Conservation (phyloP, 352 stramenopile genomes). For the Pythium dissotocum region DNA sequence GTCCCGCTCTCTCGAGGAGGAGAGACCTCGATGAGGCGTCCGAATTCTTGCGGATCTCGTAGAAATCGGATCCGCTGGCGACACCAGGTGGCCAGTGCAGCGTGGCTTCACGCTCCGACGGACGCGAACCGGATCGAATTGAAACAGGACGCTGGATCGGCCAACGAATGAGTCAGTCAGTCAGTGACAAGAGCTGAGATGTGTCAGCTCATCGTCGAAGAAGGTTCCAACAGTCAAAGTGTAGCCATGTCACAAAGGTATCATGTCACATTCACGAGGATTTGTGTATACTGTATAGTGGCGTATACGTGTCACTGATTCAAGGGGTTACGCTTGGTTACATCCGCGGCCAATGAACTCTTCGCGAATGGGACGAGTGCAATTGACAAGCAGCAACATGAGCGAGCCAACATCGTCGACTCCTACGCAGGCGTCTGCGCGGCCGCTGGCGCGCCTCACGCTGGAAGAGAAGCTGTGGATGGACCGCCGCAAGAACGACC, state of each 20-base stretch:
- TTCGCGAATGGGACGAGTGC: not conserved
- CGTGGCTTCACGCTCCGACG: not conserved
- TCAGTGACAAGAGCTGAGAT: conserved; percentile 8
- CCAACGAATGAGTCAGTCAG: not conserved
- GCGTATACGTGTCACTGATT: not conserved
- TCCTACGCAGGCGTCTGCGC: conserved; percentile 17
- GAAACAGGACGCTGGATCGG: not conserved
- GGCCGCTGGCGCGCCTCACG: conserved; percentile 47
- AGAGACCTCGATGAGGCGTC: not conserved
- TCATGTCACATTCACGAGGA: not conserved
- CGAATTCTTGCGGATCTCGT: conserved; percentile 15
- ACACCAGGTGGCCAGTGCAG: conserved; percentile 3
- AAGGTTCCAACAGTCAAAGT: not conserved
- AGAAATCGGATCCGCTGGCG: conserved; percentile 4
- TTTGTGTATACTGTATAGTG: not conserved
- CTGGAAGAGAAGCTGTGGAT: conserved; percentile 86
- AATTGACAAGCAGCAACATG: conserved; percentile 25
- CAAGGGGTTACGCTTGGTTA: conserved; percentile 1
- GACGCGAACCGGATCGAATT: conserved; percentile 15
- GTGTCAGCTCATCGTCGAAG: not conserved
- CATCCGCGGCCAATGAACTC: not conserved
- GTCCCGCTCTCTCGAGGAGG: not conserved
- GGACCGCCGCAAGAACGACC: conserved; percentile 62
- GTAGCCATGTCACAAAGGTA: conserved; percentile 1
- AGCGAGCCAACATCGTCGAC: conserved; percentile 15